A percentile compares a stretch with the other conserved stretches of the same genome.
These are phyloP conservation scores for Clitoria ternatea DNA, from an alignment of 306 rosid genomes.

Conservation along the genomic window DNA sequence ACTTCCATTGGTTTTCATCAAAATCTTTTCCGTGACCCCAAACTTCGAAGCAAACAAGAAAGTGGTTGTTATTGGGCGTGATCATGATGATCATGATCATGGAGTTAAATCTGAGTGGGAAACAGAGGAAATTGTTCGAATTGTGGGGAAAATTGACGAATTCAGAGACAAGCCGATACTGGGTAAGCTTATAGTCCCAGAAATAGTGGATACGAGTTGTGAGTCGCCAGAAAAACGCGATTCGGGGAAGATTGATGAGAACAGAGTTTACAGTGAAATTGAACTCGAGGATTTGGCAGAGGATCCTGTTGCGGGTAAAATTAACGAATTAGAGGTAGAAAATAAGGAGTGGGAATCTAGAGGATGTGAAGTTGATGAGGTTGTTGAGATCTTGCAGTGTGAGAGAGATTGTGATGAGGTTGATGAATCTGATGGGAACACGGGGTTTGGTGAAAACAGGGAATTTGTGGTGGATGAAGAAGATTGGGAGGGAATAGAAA, in stretches of 20 bases:
- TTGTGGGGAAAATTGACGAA: conserved; percentile 37
- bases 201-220: conserved; percentile 6
- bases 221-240: conserved; percentile 9
- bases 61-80: conserved; percentile 3
- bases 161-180: conserved; percentile 10
- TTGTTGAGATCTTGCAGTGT: conserved; percentile 20
- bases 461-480: conserved; percentile 42
- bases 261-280: conserved; percentile 7
- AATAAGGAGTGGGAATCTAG: conserved; percentile 9
- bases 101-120: conserved; percentile 25
- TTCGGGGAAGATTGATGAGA: conserved; percentile 15
- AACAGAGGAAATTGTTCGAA: conserved; percentile 26
- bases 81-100: conserved; percentile 1
- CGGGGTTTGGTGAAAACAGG: neutral
- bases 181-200: conserved; percentile 23
- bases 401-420: conserved; percentile 18
- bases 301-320: conserved; percentile 12
- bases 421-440: conserved; percentile 17
- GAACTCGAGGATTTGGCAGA: conserved; percentile 28
- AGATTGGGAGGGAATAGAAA: conserved; percentile 82
- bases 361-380: neutral
- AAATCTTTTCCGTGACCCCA: conserved; percentile 29
- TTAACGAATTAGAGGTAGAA: conserved; percentile 25
- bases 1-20: conserved; percentile 37
- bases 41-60: conserved; percentile 11